These are phyloP conservation scores for Calonectria pteridis DNA, from an alignment of 2,329 filamentous ascomycete species.

Conservation along the genomic window DNA sequence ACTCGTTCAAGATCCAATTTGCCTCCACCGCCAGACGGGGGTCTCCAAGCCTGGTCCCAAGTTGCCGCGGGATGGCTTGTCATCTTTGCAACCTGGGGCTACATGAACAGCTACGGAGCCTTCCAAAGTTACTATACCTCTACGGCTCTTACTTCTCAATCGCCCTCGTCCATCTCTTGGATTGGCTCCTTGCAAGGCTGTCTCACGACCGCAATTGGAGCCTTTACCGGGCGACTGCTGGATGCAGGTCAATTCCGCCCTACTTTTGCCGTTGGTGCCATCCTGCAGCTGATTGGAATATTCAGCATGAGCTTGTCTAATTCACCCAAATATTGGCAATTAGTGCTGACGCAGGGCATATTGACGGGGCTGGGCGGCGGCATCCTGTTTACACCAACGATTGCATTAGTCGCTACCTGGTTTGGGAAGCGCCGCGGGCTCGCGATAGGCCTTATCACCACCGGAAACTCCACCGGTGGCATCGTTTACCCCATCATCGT, in stretches of 20 bases:
- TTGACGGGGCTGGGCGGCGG: conserved; percentile 66
- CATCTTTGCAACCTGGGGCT: conserved; percentile 58
- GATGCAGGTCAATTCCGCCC: conserved; percentile 58
- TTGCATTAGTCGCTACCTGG: conserved; percentile 70
- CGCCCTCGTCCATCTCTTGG: conserved; percentile 58
- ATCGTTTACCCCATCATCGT: conserved; percentile 67
- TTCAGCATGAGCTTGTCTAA: conserved; percentile 56
- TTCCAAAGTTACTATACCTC: conserved; percentile 59
- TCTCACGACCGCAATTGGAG: conserved; percentile 56
- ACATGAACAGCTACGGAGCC: conserved; percentile 59
- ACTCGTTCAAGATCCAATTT: conserved; percentile 12
- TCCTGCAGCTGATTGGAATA: conserved; percentile 56
- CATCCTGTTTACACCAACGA: conserved; percentile 66
- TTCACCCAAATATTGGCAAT: conserved; percentile 59
- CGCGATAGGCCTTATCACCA: conserved; percentile 69
- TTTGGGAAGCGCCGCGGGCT: conserved; percentile 66
- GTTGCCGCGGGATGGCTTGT: conserved; percentile 55
- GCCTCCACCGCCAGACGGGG: conserved; percentile 43
- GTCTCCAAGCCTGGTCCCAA: conserved; percentile 51
- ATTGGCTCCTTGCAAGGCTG: conserved; percentile 61
- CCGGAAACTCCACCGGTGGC: conserved; percentile 66
- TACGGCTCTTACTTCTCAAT: conserved; percentile 37
- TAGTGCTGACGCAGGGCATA: conserved; percentile 63
- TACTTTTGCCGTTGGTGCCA: conserved; percentile 53
- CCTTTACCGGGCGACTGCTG: conserved; percentile 57